A percentile compares a stretch with the other conserved stretches of the same genome.
These are phyloP conservation scores for Hydnomerulius pinastri DNA, from an alignment of 768 basidiomycete species.

Conservation along the genomic window DNA sequence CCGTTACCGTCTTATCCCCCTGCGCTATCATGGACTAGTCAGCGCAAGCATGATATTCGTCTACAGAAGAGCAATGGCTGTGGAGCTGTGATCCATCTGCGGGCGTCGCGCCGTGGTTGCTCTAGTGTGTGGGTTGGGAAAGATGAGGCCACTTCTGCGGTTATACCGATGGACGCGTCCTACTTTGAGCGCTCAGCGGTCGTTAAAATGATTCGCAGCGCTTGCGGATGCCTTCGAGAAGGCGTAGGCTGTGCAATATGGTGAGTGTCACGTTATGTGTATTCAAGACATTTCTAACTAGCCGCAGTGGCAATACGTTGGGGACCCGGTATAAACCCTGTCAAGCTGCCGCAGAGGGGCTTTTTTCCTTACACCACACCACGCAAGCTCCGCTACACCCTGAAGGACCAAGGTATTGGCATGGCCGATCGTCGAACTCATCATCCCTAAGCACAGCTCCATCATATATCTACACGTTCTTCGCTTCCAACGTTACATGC, in stretches of 20 bases:
- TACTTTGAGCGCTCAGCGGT: slow-evolving; percentile 58
- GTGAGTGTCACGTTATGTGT: slow-evolving; percentile 30
- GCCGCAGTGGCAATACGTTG: slow-evolving; percentile 60
- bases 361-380: slow-evolving; percentile 30
- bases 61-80: slow-evolving; percentile 52
- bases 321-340: slow-evolving; percentile 66
- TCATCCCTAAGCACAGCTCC: slow-evolving; percentile 17
- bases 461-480: slow-evolving; percentile 47
- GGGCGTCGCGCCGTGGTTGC: slow-evolving; percentile 53
- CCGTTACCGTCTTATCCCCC: slow-evolving; percentile 38
- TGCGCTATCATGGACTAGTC: slow-evolving; percentile 21
- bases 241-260: slow-evolving; percentile 67
- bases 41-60: slow-evolving; percentile 6
- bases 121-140: slow-evolving; percentile 62
- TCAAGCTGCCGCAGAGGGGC: slow-evolving; percentile 52
- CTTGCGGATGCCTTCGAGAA: slow-evolving; percentile 68
- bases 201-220: slow-evolving; percentile 51
- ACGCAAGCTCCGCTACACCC: slow-evolving; percentile 33
- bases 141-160: slow-evolving; percentile 48
- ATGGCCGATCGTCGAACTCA: slow-evolving; percentile 21
- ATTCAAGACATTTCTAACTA: slow-evolving; percentile 11
- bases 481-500: slow-evolving; percentile 44
- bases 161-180: slow-evolving; percentile 54
- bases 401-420: slow-evolving; percentile 47
- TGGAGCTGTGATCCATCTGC: slow-evolving; percentile 59